Evolutionary conservation across 169 alveolate genomes (phyloP).

Genomic region (Theileria equi): DNA sequence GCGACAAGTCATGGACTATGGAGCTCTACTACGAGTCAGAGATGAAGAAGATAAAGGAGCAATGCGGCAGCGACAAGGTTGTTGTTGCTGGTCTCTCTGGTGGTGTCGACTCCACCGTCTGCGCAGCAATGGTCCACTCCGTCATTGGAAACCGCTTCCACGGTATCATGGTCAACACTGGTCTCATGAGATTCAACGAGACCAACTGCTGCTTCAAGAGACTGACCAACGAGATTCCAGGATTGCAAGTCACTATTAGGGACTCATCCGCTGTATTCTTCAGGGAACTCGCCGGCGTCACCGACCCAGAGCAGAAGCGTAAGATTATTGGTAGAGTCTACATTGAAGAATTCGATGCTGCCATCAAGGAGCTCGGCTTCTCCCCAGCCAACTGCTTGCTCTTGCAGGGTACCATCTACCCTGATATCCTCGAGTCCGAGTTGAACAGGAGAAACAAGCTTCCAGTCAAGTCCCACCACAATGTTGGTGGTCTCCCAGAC

Average conservation of each 20-base stretch:
- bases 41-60: constrained; percentile 46
- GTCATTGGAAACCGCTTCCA: constrained; percentile 71
- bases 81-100: constrained; percentile 80
- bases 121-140: constrained; percentile 72
- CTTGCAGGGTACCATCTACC: constrained; percentile 76
- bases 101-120: constrained; percentile 77
- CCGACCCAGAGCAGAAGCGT: constrained; percentile 70
- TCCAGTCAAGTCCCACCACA: constrained; percentile 76
- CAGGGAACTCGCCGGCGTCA: constrained; percentile 65
- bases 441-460: constrained; percentile 61
- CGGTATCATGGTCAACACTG: constrained; percentile 74
- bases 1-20: constrained; percentile 54
- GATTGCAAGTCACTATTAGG: constrained; percentile 66
- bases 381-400: constrained; percentile 63
- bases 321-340: constrained; percentile 73
- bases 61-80: constrained; percentile 61
- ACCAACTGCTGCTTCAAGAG: constrained; percentile 63
- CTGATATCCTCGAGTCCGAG: constrained; percentile 72
- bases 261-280: constrained; percentile 67
- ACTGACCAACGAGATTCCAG: constrained; percentile 67
- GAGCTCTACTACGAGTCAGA: constrained; percentile 39
- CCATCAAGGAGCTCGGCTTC: constrained; percentile 66
- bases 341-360: constrained; percentile 75
- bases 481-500: constrained; percentile 75
- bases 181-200: constrained; percentile 74